Evolutionary conservation across 495 filamentous ascomycete species (phyloP).

Genomic region (Aspergillus avenaceus): DNA sequence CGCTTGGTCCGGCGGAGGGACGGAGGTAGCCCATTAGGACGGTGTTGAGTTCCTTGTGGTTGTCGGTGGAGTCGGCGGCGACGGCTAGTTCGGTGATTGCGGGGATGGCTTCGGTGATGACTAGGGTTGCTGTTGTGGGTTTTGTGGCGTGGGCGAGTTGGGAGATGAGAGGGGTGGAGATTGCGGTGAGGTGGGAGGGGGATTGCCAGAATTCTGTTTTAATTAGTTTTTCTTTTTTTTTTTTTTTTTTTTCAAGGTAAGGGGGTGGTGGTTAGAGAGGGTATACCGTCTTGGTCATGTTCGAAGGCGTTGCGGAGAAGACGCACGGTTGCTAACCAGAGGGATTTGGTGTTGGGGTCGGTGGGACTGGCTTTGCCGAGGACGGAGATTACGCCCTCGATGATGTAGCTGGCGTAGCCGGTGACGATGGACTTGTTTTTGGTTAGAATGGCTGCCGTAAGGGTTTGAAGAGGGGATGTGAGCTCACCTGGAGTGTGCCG

Average conservation of each 20-base stretch:
- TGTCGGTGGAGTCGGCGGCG: conserved; percentile 74
- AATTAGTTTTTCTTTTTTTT: conserved; percentile 7
- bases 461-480: not conserved
- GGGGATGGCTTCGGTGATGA: conserved; percentile 47
- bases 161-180: conserved; percentile 62
- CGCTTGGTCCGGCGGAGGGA: conserved; percentile 57
- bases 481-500: conserved; percentile 65
- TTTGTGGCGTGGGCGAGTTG: conserved; percentile 60
- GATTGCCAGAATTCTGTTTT: conserved; percentile 77
- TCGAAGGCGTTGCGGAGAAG: conserved; percentile 71
- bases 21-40: conserved; percentile 71
- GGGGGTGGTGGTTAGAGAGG: not conserved
- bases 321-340: conserved; percentile 61
- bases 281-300: conserved; percentile 67
- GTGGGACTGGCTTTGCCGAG: conserved; percentile 48
- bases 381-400: conserved; percentile 67
- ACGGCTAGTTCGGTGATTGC: conserved; percentile 72
- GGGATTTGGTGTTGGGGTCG: conserved; percentile 46
- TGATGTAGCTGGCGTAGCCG: conserved; percentile 77
- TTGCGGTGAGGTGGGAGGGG: conserved; percentile 71
- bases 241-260: not conserved
- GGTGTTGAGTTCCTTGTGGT: conserved; percentile 81
- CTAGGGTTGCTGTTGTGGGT: conserved; percentile 25
- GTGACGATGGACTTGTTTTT: conserved; percentile 73
- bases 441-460: conserved; percentile 7